Evolutionary conservation across 768 basidiomycete species (phyloP).

Genomic region (Lentinula sp.): DNA sequence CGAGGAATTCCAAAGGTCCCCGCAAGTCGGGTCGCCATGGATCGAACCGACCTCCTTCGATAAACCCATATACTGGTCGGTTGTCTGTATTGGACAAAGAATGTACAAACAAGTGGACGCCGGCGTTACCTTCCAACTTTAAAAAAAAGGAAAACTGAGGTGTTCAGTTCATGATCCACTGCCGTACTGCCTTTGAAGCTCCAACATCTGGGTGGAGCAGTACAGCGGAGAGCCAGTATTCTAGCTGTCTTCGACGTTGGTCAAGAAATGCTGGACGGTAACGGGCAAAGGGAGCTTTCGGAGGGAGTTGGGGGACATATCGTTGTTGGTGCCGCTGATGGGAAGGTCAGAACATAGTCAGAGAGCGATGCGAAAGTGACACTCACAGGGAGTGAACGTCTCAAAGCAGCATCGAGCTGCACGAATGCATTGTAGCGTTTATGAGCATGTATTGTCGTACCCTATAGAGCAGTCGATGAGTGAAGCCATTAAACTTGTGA

Average conservation of each 20-base stretch:
- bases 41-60: too few species aligned
- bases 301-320: slow-evolving; percentile 55
- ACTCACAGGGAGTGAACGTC: slow-evolving; percentile 44
- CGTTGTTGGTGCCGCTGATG: slow-evolving; percentile 36
- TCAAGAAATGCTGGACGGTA: slow-evolving; percentile 68
- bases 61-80: too few species aligned
- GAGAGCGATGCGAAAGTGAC: slow-evolving; percentile 13
- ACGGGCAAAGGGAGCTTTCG: slow-evolving; percentile 61
- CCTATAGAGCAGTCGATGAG: slow-evolving; percentile 24
- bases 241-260: slow-evolving; percentile 48
- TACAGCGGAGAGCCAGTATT: slow-evolving; percentile 62
- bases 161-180: slow-evolving; percentile 52
- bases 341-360: neutral
- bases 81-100: too few species aligned
- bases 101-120: too few species aligned
- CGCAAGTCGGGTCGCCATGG: too few species aligned
- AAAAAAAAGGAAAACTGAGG: neutral
- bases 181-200: slow-evolving; percentile 47
- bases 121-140: neutral
- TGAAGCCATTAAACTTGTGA: neutral
- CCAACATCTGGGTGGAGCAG: slow-evolving; percentile 70
- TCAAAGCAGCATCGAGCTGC: slow-evolving; percentile 41
- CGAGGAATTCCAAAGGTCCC: too few species aligned
- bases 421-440: slow-evolving; percentile 67
- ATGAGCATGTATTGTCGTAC: slow-evolving; percentile 57